These are phyloP conservation scores for Penstemon barbatus DNA, from an alignment of 257 asterid species.

Conservation along the genomic window DNA sequence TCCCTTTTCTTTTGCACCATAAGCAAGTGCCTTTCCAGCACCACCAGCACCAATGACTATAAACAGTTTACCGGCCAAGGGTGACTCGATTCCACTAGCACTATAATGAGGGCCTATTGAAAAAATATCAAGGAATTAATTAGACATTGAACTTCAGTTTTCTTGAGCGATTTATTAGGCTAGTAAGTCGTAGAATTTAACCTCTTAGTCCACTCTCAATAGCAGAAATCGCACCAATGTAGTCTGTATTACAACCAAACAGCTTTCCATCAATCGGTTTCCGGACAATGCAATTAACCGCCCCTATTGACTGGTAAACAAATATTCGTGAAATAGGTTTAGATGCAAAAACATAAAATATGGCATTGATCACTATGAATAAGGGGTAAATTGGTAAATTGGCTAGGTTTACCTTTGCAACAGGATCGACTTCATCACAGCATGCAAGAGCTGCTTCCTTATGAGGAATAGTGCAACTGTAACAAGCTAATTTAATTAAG, in stretches of 20 bases:
- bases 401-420: constrained; percentile 69
- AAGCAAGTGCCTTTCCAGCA: constrained; percentile 96
- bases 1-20: constrained; percentile 95
- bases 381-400: not conserved
- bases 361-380: not conserved
- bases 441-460: constrained; percentile 73
- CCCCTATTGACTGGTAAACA: constrained; percentile 75
- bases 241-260: constrained; percentile 93
- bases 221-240: constrained; percentile 89
- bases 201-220: constrained; percentile 88
- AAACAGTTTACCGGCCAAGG: constrained; percentile 76
- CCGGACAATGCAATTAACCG: constrained; percentile 75
- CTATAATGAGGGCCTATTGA: constrained; percentile 42
- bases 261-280: constrained; percentile 71
- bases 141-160: constrained; percentile 21
- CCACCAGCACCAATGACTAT: constrained; percentile 98
- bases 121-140: constrained; percentile 13
- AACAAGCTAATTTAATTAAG: constrained; percentile 29
- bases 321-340: constrained; percentile 23
- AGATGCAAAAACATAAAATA: constrained; percentile 27
- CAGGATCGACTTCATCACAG: constrained; percentile 84
- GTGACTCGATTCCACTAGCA: constrained; percentile 45
- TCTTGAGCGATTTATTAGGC: constrained; percentile 14
- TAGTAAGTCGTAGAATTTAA: constrained; percentile 30
- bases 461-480: constrained; percentile 95